phyloP scores from a whole-genome alignment of 768 basidiomycete species.

The Clavulina sp. region DNA sequence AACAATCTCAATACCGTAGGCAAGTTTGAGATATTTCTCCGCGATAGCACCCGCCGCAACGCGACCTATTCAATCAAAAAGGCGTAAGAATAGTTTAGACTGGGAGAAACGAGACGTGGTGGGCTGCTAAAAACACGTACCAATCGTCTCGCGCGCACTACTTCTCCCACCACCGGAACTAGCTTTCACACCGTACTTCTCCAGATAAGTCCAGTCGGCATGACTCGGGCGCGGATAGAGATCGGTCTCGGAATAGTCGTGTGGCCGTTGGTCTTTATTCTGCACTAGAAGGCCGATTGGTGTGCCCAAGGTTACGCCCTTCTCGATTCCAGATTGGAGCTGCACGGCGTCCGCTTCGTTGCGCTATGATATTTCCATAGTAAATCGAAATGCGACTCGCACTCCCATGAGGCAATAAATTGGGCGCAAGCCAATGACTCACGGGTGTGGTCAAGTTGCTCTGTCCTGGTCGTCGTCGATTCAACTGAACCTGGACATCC shows the following conservation, averaged over 20 bases:
- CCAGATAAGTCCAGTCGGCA: constrained; percentile 94
- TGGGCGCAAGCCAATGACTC: constrained; percentile 19
- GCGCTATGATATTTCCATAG: constrained; percentile 38
- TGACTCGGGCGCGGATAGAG: constrained; percentile 93
- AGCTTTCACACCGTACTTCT: constrained; percentile 95
- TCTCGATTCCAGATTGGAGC: constrained; percentile 85
- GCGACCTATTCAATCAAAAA: constrained; percentile 35
- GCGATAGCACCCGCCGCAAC: constrained; percentile 98
- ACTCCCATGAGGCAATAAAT: background rate
- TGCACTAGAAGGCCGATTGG: constrained; percentile 93
- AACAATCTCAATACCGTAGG: constrained; percentile 83
- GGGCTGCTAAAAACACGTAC: constrained; percentile 21
- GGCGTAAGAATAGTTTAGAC: background rate
- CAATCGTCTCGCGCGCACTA: constrained; percentile 93
- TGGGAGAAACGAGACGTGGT: background rate
- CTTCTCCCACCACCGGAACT: constrained; percentile 91
- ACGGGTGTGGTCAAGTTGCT: constrained; percentile 93
- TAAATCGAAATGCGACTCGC: background rate
- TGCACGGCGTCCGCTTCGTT: constrained; percentile 92
- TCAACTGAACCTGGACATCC: constrained; percentile 85
- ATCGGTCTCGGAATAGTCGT: constrained; percentile 98
- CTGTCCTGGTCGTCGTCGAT: constrained; percentile 84
- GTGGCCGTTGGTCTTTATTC: constrained; percentile 96
- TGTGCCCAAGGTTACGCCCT: constrained; percentile 89
- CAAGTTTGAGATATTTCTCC: constrained; percentile 79